Conservation (phyloP, 139 green algal species). For the Coelastrella sp. region DNA sequence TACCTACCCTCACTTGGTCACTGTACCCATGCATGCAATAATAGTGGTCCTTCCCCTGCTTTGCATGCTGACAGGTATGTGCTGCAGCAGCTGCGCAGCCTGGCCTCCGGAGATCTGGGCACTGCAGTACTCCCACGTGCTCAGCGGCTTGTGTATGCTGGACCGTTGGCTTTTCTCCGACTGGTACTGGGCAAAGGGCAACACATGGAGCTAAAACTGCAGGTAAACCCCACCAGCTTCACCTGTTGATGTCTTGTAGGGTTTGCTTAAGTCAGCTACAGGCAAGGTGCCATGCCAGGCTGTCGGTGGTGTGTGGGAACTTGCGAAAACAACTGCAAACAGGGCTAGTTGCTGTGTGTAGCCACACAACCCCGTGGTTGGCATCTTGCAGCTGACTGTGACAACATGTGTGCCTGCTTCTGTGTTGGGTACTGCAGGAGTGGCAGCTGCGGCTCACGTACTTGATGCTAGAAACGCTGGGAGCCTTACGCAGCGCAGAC, state of each 20-base stretch:
- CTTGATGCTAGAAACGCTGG: slow-evolving; percentile 82
- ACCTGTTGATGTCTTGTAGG: neutral
- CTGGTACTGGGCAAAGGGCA: slow-evolving; percentile 54
- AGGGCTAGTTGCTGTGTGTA: no score
- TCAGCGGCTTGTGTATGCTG: slow-evolving; percentile 59
- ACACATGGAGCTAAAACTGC: slow-evolving; percentile 16
- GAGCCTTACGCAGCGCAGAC: slow-evolving; percentile 71
- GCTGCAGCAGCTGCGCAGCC: slow-evolving; percentile 8
- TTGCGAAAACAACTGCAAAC: no score
- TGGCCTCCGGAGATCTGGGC: slow-evolving; percentile 51
- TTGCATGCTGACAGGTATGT: slow-evolving; percentile 16
- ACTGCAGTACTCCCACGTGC: slow-evolving; percentile 61
- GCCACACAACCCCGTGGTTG: no score
- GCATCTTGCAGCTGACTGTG: neutral
- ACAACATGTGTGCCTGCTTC: neutral
- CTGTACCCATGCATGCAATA: no score
- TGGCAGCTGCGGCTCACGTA: slow-evolving; percentile 81
- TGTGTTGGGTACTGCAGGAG: slow-evolving; percentile 43
- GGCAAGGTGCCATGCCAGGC: no score
- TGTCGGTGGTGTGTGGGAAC: no score
- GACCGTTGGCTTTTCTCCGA: slow-evolving; percentile 70
- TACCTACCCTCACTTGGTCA: no score
- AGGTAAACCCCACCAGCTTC: neutral
- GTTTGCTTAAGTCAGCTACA: no score
- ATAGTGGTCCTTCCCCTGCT: neutral